Conservation (phyloP, 306 rosid genomes). For the Lathyrus tuberosus region DNA sequence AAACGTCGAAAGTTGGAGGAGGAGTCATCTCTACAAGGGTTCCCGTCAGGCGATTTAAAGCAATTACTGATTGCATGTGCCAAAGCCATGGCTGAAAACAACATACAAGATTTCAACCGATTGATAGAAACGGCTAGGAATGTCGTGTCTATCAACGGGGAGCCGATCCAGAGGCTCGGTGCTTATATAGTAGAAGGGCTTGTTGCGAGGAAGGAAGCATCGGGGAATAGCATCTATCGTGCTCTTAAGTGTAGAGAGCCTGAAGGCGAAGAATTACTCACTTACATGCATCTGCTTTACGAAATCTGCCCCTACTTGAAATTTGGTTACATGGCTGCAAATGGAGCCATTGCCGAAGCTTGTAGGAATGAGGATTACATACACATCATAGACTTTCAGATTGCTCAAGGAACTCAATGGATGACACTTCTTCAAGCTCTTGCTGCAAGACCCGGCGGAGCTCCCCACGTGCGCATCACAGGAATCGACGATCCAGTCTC, state of each 20-base stretch:
- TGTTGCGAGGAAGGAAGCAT: slow-evolving; percentile 82
- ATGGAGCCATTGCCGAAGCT: slow-evolving; percentile 95
- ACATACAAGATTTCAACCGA: slow-evolving; percentile 51
- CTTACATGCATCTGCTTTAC: slow-evolving; percentile 84
- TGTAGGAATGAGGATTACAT: slow-evolving; percentile 78
- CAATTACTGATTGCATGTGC: slow-evolving; percentile 83
- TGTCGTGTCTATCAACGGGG: slow-evolving; percentile 79
- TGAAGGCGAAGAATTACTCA: slow-evolving; percentile 75
- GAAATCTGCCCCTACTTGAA: slow-evolving; percentile 94
- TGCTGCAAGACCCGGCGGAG: slow-evolving; percentile 86
- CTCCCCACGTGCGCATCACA: slow-evolving; percentile 83
- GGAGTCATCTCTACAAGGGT: slow-evolving; percentile 50
- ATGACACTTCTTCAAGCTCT: slow-evolving; percentile 95
- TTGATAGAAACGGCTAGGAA: slow-evolving; percentile 63
- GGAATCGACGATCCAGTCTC: slow-evolving; percentile 86
- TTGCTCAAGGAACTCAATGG: slow-evolving; percentile 93
- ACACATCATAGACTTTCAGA: slow-evolving; percentile 93
- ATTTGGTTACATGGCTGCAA: slow-evolving; percentile 99
- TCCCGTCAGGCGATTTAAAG: slow-evolving; percentile 58
- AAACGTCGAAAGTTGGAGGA: slow-evolving; percentile 67
- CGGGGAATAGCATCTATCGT: slow-evolving; percentile 79
- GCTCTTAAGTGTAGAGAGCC: slow-evolving; percentile 87
- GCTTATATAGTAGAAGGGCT: slow-evolving; percentile 97
- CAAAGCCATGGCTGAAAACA: slow-evolving; percentile 64
- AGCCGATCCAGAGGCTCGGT: slow-evolving; percentile 88